Base-by-base conservation (phyloP, 768 basidiomycete genomes). In the Boletus patriciae region DNA sequence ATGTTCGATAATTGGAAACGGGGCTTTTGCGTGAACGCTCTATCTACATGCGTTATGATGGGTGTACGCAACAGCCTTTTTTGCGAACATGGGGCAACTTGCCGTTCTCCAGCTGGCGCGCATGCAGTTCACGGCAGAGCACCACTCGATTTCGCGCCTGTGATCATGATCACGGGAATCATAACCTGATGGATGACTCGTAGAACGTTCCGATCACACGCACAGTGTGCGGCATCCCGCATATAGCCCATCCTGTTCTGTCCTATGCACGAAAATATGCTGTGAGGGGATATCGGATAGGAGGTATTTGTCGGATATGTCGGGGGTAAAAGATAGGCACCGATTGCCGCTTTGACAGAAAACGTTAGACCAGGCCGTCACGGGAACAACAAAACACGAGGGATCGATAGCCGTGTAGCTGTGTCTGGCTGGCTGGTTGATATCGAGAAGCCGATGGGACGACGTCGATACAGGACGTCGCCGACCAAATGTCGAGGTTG, bases 131-230 rank as follows among this genome's bases (percentile, higher is more conserved):
- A 66, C 58, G 47, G 66, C 64, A 64, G 57, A 61, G 63, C 49
- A 62, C 42, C 49, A 48, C 48, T 44, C 36, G 34, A 50, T 21
- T 38, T 52, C 52, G 38, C 40, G 53, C 56, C 46, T 57, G 56
- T 57, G 56, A 66, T 68, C 65, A 46, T 53, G 55, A 55, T 52
- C 55, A 70, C 67, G 67, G 59, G 63, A 62, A 66, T 57, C 49
- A 57, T 45, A 27, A 42, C 27, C n/a, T 52, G 60, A 59, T 61
- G 56, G 67, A 62, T 59, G 45, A 44, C 19, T 49, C 40, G 40
- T 60, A 48, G 57, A 60, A 59, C 54, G 38, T 58, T 58, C 57
- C 52, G 52, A 60, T 60, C 47, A 68, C 66, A 62, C 60, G 61
- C 48, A 36, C 52, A 52, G 31, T 52, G 16, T 49, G 55, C 44